Conservation (phyloP, 768 basidiomycete genomes). For the Mycena olivaceomarginata region DNA sequence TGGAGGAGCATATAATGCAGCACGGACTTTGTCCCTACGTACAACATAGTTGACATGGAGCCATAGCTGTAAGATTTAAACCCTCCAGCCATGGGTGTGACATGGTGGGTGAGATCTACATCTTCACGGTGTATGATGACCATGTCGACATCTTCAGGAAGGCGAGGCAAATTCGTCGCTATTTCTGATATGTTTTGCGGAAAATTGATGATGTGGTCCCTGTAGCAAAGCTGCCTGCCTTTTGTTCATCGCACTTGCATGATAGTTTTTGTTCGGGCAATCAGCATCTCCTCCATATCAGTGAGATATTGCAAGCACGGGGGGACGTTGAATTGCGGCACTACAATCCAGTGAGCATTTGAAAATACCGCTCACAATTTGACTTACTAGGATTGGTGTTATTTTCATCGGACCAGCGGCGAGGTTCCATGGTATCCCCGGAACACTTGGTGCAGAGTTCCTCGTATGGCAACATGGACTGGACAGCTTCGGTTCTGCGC, state of each 20-base stretch:
- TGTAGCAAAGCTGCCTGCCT: constrained; percentile 38
- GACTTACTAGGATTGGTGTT: constrained; percentile 25
- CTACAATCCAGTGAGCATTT: too few species aligned
- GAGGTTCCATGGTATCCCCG: not conserved
- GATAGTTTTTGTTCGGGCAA: constrained; percentile 29
- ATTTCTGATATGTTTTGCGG: constrained; percentile 30
- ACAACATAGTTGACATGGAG: too few species aligned
- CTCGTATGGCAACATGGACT: too few species aligned
- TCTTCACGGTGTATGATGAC: constrained; percentile 34
- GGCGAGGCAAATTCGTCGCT: constrained; percentile 27
- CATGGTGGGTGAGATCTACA: constrained; percentile 11
- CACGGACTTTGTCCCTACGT: too few species aligned
- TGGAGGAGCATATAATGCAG: not conserved
- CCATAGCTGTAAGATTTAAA: too few species aligned
- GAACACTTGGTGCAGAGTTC: constrained; percentile 2
- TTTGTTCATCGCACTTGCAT: constrained; percentile 41
- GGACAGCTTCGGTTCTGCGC: too few species aligned
- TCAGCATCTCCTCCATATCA: constrained; percentile 30
- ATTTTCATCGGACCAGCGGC: constrained; percentile 25
- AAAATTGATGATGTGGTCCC: constrained; percentile 39
- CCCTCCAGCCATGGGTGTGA: too few species aligned
- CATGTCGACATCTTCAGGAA: constrained; percentile 35
- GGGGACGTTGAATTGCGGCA: not conserved
- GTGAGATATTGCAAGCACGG: constrained; percentile 13
- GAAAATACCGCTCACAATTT: too few species aligned